Percentiles rank a stretch among this genome's conserved stretches.
These are phyloP conservation scores for Butyriboletus loyo DNA, from an alignment of 768 basidiomycete genomes.

Conservation along the genomic window DNA sequence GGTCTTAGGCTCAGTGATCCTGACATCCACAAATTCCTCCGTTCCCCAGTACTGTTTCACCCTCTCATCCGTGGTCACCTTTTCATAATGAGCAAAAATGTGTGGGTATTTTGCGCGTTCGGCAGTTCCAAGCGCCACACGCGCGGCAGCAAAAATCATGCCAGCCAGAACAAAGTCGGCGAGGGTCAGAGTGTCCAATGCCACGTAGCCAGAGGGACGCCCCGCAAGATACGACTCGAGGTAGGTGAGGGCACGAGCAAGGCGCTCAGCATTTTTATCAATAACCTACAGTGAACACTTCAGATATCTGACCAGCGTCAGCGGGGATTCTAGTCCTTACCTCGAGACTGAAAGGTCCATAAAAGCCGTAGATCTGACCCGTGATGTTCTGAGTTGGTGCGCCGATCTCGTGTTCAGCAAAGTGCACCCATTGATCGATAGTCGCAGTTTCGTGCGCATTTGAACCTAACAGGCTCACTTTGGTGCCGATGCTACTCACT, in stretches of 20 bases:
- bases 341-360: conserved; percentile 5
- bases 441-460: conserved; percentile 6
- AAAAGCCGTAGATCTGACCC: conserved; percentile 1
- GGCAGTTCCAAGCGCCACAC: conserved; percentile 6
- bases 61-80: conserved; percentile 14
- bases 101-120: conserved; percentile 14
- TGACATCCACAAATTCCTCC: conserved; percentile 6
- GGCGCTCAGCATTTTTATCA: background rate
- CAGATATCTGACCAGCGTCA: background rate
- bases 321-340: background rate
- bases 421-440: conserved; percentile 16
- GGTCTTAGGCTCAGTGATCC: background rate
- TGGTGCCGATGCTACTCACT: conserved; percentile 16
- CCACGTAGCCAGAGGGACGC: conserved; percentile 11
- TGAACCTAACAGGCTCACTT: conserved; percentile 10
- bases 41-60: conserved; percentile 12
- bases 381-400: background rate
- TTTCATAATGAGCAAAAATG: conserved; percentile 19
- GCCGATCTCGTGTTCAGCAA: conserved; percentile 12
- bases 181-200: conserved; percentile 9
- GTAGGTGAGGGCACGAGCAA: background rate
- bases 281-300: background rate
- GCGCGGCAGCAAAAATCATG: background rate
- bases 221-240: conserved; percentile 17
- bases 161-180: conserved; percentile 20